phyloP scores from a whole-genome alignment of 495 filamentous ascomycete genomes.

The Neurospora sublineolata region DNA sequence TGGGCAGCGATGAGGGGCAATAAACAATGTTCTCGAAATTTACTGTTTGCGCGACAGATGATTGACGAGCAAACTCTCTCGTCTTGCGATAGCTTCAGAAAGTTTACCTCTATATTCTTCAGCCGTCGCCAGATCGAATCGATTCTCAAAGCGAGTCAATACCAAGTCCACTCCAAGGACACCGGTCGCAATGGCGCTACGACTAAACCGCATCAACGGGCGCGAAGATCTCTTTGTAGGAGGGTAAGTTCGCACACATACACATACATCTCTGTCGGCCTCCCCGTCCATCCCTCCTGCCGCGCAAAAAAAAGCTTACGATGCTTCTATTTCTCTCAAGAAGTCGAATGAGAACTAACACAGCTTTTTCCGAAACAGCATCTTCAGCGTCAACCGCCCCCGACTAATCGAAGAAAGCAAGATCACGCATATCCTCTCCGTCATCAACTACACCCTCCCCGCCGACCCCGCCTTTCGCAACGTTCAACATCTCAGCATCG shows the following conservation, averaged over 20 bases:
- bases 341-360: slow-evolving; percentile 13
- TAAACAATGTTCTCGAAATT: not conserved
- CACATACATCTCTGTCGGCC: not conserved
- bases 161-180: not conserved
- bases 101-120: not conserved
- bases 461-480: slow-evolving; percentile 27
- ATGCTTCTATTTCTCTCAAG: not conserved
- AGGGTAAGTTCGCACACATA: slow-evolving; percentile 48
- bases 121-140: not conserved
- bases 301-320: not conserved
- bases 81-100: not conserved
- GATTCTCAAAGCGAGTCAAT: not conserved
- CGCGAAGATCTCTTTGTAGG: slow-evolving; percentile 68
- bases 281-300: not conserved
- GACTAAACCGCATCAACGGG: slow-evolving; percentile 45
- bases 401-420: slow-evolving; percentile 54
- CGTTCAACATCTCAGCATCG: slow-evolving; percentile 63
- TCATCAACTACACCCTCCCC: slow-evolving; percentile 36
- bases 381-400: slow-evolving; percentile 62
- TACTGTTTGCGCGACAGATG: not conserved
- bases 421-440: slow-evolving; percentile 89
- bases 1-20: not conserved
- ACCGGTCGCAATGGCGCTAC: slow-evolving; percentile 14
- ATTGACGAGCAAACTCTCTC: not conserved
- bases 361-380: slow-evolving; percentile 34